Evolutionary conservation across 441 rosid species (phyloP), one percentile per base, ranked within the genome.

Genomic region (Pelargonium cotyledonis): DNA sequence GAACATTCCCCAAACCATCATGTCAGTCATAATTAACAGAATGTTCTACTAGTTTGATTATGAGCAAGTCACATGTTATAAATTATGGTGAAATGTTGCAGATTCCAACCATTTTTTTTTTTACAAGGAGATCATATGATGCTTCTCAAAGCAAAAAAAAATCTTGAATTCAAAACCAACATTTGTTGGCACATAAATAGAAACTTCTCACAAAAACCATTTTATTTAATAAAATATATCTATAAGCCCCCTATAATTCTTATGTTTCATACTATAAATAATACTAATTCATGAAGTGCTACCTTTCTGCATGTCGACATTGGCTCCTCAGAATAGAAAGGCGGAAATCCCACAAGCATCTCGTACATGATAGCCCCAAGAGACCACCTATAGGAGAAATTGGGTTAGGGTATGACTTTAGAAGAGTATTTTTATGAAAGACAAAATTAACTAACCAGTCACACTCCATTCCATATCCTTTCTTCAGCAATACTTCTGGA

Each of bases 391-490:
- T n/a, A n/a, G n/a, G n/a, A n/a, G n/a, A n/a, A n/a, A n/a, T n/a
- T n/a, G n/a, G n/a, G n/a, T n/a, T n/a, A n/a, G n/a, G n/a, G n/a
- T n/a, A n/a, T n/a, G n/a, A n/a, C n/a, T n/a, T n/a, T n/a, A n/a
- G n/a, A n/a, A n/a, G n/a, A n/a, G n/a, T n/a, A n/a, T n/a, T n/a
- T n/a, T n/a, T n/a, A n/a, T n/a, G n/a, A 31, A 16, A 6, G 31
- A 55, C 70, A 35, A 8, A 76, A 58, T 73, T 16, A 62, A 85
- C 94, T 66, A 67, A 93, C 97, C 98, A 93, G 74, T 92, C 98
- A 81, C 98, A 92, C 84, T 90, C 96, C 98, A 92, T 92, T 75
- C 98, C 98, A 66, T 90, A 92, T 77, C 95, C 98, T 79, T 92
- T 90, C 88, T 92, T 92, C 82, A 92, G 74, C 77, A 92, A 81